Evolutionary conservation across 495 filamentous ascomycete genomes (phyloP), one percentile per base, ranked within the genome.

Genomic region (Podospora pseudoanserina): DNA sequence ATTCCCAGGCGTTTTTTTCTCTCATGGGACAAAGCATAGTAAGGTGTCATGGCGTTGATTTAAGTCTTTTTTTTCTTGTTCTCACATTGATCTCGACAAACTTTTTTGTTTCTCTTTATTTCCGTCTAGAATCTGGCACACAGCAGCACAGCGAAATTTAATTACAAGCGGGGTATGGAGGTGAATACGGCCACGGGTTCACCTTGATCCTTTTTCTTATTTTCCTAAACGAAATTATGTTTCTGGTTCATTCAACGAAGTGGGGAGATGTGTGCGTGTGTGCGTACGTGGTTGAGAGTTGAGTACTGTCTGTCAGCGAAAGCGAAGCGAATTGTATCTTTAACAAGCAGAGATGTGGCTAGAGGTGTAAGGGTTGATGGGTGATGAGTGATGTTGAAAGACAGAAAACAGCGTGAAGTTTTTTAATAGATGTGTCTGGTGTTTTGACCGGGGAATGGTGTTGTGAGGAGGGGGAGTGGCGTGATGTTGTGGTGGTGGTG

Each of bases 31-130:
- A 68, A 74, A 83, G 81, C 81, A 84, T 84, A 79, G 80, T 82
- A 79, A 71, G 81, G 82, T 83, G 81, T 83, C 78, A 73, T 66
- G 82, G 81, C 81, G 82, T 84, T 83, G 76, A 74, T 65, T 66
- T 32, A 39, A 39, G 39, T 68, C 60, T 62, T 27, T 56, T 56
- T 65, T 58, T 32, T 34, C 59, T 66, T 32, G 30, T 32, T 55
- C 64, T 18, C 9, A 39, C 53, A 65, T 64, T 67, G 64, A 72
- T 73, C 61, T 74, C 32, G 67, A 67, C 72, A 65, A 65, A 44
- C n/a, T 63, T 49, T 34, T 70, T 65, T 67, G 68, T 68, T 74
- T 68, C 67, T 65, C 73, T 63, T 63, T 71, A 64, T 69, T 68
- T 72, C 68, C 67, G 67, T 74, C 74, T 70, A 75, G 73, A 74